A percentile compares a stretch with the other conserved stretches of the same genome.
phyloP scores from a whole-genome alignment of 345 rosid genomes.

The Boechera stricta region DNA sequence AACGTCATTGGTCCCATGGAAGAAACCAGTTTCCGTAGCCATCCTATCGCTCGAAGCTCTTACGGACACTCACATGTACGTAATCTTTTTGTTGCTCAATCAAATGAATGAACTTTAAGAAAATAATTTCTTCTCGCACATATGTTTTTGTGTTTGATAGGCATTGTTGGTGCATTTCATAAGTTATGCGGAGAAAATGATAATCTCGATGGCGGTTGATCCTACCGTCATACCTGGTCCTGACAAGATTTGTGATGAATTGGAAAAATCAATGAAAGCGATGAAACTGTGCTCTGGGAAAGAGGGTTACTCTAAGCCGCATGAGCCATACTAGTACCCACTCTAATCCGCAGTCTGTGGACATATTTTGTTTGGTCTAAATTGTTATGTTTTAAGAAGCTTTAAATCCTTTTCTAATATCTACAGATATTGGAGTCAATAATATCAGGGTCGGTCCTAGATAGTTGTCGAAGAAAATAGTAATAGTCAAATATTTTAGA shows the following conservation, averaged over 20 bases:
- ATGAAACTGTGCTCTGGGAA: slow-evolving; percentile 47
- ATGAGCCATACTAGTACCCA: no score
- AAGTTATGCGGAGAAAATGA: slow-evolving; percentile 69
- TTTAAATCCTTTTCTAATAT: slow-evolving; percentile 1
- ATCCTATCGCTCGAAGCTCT: slow-evolving; percentile 59
- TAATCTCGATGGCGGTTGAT: slow-evolving; percentile 60
- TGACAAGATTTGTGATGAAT: slow-evolving; percentile 56
- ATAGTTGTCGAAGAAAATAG: background rate
- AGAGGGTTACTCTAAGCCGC: slow-evolving; percentile 24
- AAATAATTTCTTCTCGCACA: no score
- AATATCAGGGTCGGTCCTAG: background rate
- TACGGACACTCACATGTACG: slow-evolving; percentile 65
- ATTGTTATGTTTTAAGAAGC: background rate
- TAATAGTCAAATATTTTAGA: background rate
- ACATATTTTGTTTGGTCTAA: slow-evolving; percentile 7
- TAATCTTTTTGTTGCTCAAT: background rate
- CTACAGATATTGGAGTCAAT: background rate
- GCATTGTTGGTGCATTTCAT: slow-evolving; percentile 70
- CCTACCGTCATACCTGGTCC: slow-evolving; percentile 65
- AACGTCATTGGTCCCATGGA: slow-evolving; percentile 62
- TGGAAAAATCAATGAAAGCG: slow-evolving; percentile 57
- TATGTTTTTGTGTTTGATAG: slow-evolving; percentile 44
- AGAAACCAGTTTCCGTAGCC: slow-evolving; percentile 61
- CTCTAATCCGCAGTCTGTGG: no score
- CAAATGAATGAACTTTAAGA: background rate